A percentile compares a stretch with the other conserved stretches of the same genome.
Evolutionary conservation across 805 yeast species (phyloP).

Genomic region (Candida yuanshanica): DNA sequence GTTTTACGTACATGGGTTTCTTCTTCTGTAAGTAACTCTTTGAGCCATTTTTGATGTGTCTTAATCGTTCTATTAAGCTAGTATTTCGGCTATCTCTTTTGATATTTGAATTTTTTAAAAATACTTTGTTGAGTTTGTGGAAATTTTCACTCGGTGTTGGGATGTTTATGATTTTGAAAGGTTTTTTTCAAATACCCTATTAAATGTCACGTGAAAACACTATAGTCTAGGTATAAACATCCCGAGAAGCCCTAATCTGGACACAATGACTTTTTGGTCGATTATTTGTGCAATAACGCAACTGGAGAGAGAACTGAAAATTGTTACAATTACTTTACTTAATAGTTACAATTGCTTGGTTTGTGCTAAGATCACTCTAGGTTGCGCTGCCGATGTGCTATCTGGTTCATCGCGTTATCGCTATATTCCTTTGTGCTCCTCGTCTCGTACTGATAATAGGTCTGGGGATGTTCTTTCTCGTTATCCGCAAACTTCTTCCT

Average conservation of each 20-base stretch:
- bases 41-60: slow-evolving; percentile 74
- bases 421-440: too few species aligned
- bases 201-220: not conserved
- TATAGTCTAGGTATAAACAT: not conserved
- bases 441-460: too few species aligned
- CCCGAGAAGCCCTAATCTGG: not conserved
- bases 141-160: slow-evolving; percentile 6
- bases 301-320: too few species aligned
- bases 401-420: too few species aligned
- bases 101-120: not conserved
- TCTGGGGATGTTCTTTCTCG: too few species aligned
- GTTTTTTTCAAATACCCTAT: slow-evolving; percentile 9
- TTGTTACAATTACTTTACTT: too few species aligned
- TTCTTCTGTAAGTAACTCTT: slow-evolving; percentile 98
- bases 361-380: too few species aligned
- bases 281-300: too few species aligned
- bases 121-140: slow-evolving; percentile 1
- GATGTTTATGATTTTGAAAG: slow-evolving; percentile 2
- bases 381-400: too few species aligned
- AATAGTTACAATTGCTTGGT: too few species aligned
- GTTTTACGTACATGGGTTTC: slow-evolving; percentile 89
- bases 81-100: not conserved
- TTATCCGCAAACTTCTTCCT: too few species aligned
- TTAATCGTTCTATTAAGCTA: slow-evolving; percentile 3
- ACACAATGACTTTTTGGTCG: not conserved